Evolutionary conservation across 2,329 filamentous ascomycete species (phyloP).

Genomic region (Ceratocystis diversiconidia): DNA sequence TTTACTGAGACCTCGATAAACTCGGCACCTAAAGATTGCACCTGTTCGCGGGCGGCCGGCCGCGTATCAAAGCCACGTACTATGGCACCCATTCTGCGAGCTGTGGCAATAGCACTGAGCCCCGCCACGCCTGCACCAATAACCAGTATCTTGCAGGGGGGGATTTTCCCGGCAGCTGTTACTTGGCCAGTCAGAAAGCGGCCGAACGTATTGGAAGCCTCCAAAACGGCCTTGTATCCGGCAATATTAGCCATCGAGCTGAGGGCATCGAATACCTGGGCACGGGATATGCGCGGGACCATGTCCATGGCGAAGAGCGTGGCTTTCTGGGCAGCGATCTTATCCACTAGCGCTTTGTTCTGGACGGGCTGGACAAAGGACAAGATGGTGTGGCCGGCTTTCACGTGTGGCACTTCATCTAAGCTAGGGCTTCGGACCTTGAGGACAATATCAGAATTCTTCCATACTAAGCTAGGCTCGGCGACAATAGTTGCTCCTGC

Average conservation of each 20-base stretch:
- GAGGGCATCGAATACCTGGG: conserved; percentile 76
- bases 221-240: conserved; percentile 80
- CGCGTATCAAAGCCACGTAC: conserved; percentile 86
- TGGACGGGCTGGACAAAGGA: conserved; percentile 74
- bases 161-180: conserved; percentile 80
- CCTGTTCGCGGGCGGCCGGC: conserved; percentile 73
- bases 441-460: conserved; percentile 61
- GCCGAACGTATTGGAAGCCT: conserved; percentile 80
- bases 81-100: conserved; percentile 73
- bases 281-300: conserved; percentile 77
- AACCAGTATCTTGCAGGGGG: conserved; percentile 77
- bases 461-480: conserved; percentile 52
- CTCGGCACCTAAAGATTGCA: conserved; percentile 78
- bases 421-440: conserved; percentile 67
- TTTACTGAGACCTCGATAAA: conserved; percentile 76
- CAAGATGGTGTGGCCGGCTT: conserved; percentile 58
- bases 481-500: conserved; percentile 69
- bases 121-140: conserved; percentile 85
- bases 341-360: conserved; percentile 61
- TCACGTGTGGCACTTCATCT: conserved; percentile 54
- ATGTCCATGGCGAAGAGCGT: conserved; percentile 86
- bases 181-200: conserved; percentile 80
- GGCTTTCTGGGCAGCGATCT: conserved; percentile 53
- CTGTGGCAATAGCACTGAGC: conserved; percentile 74
- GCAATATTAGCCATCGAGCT: conserved; percentile 93